Conservation (phyloP, 2,329 filamentous ascomycete genomes). For the Fonsecaea erecta region DNA sequence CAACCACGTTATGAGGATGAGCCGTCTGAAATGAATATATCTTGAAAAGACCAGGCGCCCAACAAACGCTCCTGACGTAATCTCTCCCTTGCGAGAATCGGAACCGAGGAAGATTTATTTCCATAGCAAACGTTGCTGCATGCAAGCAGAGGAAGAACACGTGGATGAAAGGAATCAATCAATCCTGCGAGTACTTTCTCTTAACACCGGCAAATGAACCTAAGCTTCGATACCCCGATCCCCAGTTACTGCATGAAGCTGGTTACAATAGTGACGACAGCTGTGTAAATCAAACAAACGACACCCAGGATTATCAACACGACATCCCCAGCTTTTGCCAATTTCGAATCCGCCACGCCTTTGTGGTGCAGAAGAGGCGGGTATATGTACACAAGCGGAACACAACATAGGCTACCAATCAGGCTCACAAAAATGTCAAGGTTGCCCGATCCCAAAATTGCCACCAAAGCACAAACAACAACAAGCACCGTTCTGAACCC, state of each 20-base stretch:
- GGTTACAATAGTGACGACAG: slow-evolving; percentile 60
- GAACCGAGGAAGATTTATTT: too few species aligned
- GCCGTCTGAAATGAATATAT: too few species aligned
- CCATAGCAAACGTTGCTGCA: too few species aligned
- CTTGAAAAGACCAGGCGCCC: too few species aligned
- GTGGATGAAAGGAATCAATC: not conserved
- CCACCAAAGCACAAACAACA: slow-evolving; percentile 63
- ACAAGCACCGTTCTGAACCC: slow-evolving; percentile 64
- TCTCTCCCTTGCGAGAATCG: too few species aligned
- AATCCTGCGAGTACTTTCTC: not conserved
- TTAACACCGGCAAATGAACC: not conserved
- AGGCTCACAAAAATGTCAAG: slow-evolving; percentile 76
- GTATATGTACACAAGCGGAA: slow-evolving; percentile 78
- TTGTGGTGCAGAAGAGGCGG: slow-evolving; percentile 72
- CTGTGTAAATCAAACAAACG: slow-evolving; percentile 74
- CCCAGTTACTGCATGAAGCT: slow-evolving; percentile 27
- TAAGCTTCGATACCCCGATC: not conserved
- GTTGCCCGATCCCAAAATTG: slow-evolving; percentile 68
- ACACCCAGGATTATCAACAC: slow-evolving; percentile 66
- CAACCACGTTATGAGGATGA: too few species aligned
- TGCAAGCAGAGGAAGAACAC: not conserved
- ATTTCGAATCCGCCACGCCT: slow-evolving; percentile 63
- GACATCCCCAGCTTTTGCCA: slow-evolving; percentile 64
- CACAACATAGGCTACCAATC: slow-evolving; percentile 72
- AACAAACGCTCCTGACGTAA: too few species aligned